These are phyloP conservation scores for Salix caprea DNA, from an alignment of 345 rosid genomes.

Conservation along the genomic window DNA sequence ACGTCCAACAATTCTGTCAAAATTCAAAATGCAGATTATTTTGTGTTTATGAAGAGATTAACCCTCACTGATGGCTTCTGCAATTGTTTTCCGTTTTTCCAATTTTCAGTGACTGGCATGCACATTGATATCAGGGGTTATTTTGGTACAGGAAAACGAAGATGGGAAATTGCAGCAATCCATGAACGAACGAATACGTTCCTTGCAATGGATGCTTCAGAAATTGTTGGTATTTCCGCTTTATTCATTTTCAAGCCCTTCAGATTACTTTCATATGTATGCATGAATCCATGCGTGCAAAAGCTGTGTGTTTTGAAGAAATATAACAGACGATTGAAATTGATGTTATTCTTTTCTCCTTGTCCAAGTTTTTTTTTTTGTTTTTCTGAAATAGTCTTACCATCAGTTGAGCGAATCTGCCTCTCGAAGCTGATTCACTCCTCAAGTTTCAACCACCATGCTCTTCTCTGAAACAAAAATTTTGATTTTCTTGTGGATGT, in stretches of 20 bases:
- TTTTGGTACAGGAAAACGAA: slow-evolving; percentile 26
- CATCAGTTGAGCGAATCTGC: background rate
- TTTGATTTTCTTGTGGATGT: background rate
- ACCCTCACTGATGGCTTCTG: background rate
- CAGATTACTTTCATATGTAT: slow-evolving; percentile 19
- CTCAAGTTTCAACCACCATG: background rate
- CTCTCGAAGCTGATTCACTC: background rate
- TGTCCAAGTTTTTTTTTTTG: background rate
- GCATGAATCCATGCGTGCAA: slow-evolving; percentile 24
- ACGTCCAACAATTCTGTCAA: background rate
- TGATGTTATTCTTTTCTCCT: slow-evolving; percentile 12
- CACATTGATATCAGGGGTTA: background rate
- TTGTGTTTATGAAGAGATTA: background rate
- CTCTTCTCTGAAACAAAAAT: background rate
- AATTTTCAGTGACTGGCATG: background rate
- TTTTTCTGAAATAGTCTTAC: slow-evolving; percentile 9
- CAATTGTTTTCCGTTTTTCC: background rate
- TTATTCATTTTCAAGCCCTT: slow-evolving; percentile 24
- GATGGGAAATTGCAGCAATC: slow-evolving; percentile 20
- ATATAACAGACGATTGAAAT: slow-evolving; percentile 23
- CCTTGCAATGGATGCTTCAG: slow-evolving; percentile 22
- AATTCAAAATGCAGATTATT: background rate
- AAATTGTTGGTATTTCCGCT: slow-evolving; percentile 18
- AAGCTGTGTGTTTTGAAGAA: slow-evolving; percentile 29
- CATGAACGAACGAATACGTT: slow-evolving; percentile 1